A percentile compares a stretch with the other conserved stretches of the same genome.
phyloP scores from a whole-genome alignment of 768 basidiomycete species.

The Vararia minispora region DNA sequence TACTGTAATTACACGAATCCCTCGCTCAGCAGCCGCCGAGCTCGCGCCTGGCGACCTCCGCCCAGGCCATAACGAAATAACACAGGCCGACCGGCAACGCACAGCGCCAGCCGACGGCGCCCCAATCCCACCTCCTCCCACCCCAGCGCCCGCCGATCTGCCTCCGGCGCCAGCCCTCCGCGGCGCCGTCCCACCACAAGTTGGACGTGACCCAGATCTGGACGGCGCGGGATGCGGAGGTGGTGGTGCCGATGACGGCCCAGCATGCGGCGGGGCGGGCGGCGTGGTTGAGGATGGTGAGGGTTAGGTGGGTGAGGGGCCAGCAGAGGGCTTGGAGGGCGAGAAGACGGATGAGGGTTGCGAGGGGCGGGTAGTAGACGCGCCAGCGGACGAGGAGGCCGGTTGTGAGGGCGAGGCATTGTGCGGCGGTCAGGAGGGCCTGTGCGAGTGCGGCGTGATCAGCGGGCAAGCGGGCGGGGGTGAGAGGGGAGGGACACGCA shows the following conservation, averaged over 20 bases:
- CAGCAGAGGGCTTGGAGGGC: constrained; percentile 95
- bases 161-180: constrained; percentile 11
- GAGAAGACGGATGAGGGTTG: constrained; percentile 84
- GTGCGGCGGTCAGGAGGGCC: constrained; percentile 80
- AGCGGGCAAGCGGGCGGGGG: neutral
- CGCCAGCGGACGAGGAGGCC: constrained; percentile 87
- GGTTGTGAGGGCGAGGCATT: constrained; percentile 79
- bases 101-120: constrained; percentile 55
- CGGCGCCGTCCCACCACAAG: constrained; percentile 26
- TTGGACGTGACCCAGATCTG: constrained; percentile 98
- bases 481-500: constrained; percentile 20
- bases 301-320: constrained; percentile 84
- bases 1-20: too few relatives aligned
- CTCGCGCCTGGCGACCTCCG: constrained; percentile 31
- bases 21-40: constrained; percentile 15
- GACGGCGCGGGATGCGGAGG: constrained; percentile 69
- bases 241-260: constrained; percentile 85
- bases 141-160: constrained; percentile 31
- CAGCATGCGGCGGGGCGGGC: constrained; percentile 76
- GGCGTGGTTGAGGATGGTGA: constrained; percentile 58
- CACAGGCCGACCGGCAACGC: constrained; percentile 61
- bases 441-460: constrained; percentile 19
- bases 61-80: constrained; percentile 79
- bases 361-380: constrained; percentile 77
- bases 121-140: constrained; percentile 75